phyloP scores from a whole-genome alignment of 192 early-diverging fungal species.

The Rhizophagus sp. region DNA sequence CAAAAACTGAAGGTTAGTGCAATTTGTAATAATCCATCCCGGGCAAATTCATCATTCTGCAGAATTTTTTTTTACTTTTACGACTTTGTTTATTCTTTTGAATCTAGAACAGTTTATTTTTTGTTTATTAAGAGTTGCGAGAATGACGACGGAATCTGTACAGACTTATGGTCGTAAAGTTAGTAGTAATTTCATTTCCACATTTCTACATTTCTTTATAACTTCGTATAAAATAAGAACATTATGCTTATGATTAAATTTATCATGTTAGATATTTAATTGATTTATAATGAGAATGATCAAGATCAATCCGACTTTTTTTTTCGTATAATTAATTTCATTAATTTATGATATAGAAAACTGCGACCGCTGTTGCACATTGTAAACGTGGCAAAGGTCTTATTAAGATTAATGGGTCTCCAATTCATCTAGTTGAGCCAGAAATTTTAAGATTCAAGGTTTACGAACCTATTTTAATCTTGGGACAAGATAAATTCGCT shows the following conservation, averaged over 20 bases:
- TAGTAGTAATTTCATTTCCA: constrained; percentile 24
- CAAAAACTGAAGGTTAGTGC: not conserved
- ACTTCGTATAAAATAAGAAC: not conserved
- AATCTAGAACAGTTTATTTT: not conserved
- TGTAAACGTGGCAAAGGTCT: constrained; percentile 98
- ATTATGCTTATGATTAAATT: too few relatives aligned
- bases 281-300: too few relatives aligned
- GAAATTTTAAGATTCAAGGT: constrained; percentile 97
- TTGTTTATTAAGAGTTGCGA: not conserved
- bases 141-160: constrained; percentile 62
- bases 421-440: constrained; percentile 94
- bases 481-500: constrained; percentile 96
- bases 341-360: constrained; percentile 65
- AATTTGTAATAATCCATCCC: not conserved
- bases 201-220: not conserved
- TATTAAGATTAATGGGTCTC: constrained; percentile 97
- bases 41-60: not conserved
- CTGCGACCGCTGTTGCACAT: constrained; percentile 98
- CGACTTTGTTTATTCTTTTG: not conserved
- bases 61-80: not conserved
- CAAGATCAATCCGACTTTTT: too few relatives aligned
- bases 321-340: not conserved
- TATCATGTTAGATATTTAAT: not conserved
- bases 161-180: constrained; percentile 82
- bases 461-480: constrained; percentile 95